Conservation (phyloP, 2,329 filamentous ascomycete genomes). For the Scedosporium boydii region DNA sequence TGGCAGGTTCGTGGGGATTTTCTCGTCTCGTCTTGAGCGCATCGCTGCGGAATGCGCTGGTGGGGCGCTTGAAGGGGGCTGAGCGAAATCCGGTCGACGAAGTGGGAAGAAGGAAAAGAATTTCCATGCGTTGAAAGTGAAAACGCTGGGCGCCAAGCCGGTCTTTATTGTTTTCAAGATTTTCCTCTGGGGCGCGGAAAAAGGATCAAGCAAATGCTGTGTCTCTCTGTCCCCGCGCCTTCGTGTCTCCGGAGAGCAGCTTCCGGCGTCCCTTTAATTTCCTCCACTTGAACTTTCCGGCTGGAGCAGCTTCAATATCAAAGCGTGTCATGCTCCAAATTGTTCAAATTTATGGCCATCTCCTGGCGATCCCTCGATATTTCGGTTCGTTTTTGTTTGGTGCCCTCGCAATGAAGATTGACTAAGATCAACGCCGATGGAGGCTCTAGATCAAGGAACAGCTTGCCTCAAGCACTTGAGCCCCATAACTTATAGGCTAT, state of each 20-base stretch:
- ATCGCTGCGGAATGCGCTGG: not conserved
- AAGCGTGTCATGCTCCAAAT: not conserved
- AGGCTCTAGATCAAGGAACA: not conserved
- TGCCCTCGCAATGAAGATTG: not conserved
- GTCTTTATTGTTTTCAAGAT: not conserved
- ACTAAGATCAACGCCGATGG: not conserved
- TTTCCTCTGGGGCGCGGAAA: not conserved
- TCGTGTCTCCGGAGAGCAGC: not conserved
- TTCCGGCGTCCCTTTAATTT: not conserved
- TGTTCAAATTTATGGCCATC: not conserved
- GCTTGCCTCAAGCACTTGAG: not conserved
- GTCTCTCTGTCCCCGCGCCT: no score
- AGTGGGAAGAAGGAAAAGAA: not conserved
- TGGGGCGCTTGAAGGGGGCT: not conserved
- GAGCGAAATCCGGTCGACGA: not conserved
- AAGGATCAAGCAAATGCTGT: not conserved
- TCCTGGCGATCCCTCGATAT: not conserved
- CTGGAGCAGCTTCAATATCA: not conserved
- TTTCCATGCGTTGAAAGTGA: not conserved
- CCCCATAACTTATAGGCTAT: not conserved
- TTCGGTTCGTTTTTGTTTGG: not conserved
- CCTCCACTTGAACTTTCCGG: not conserved
- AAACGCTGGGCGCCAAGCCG: not conserved
- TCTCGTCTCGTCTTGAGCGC: not conserved
- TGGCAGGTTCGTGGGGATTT: not conserved